Conservation (phyloP, 306 rosid genomes). For the Castanopsis chinensis region DNA sequence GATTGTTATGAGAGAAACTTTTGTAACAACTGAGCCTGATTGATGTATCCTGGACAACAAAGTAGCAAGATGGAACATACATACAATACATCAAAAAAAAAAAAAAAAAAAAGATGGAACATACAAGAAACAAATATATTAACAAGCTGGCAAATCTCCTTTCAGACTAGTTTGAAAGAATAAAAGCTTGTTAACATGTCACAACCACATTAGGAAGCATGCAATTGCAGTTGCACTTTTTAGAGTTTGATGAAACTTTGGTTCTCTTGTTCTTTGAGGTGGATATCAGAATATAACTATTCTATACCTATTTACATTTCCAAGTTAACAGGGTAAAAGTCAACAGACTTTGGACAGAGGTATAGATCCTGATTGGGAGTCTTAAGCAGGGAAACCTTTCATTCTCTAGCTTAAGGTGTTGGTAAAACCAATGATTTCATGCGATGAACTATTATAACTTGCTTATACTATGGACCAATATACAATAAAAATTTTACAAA, state of each 20-base stretch:
- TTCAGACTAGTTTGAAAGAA: not conserved
- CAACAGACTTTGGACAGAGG: not conserved
- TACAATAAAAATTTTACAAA: slow-evolving; percentile 21
- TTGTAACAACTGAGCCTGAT: not conserved
- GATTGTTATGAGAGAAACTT: not conserved
- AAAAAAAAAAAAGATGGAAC: not conserved
- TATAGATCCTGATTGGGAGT: not conserved
- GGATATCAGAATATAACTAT: too few species aligned
- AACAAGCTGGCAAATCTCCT: not conserved
- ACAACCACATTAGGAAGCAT: not conserved
- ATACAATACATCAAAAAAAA: too few species aligned
- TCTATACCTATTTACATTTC: too few species aligned
- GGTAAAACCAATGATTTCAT: not conserved
- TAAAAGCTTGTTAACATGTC: not conserved
- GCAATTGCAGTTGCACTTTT: not conserved
- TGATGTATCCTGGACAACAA: not conserved
- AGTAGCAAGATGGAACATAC: not conserved
- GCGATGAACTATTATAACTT: slow-evolving; percentile 4
- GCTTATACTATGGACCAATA: slow-evolving; percentile 1
- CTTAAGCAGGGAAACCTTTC: not conserved
- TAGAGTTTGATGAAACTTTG: not conserved
- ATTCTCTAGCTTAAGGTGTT: too few species aligned
- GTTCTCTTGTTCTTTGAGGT: too few species aligned
- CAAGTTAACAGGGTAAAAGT: not conserved
- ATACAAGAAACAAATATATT: too few species aligned